A percentile compares a stretch with the other conserved stretches of the same genome.
Evolutionary conservation across 2,329 filamentous ascomycete species (phyloP).

Genomic region (Hawksworthiomyces lignivorus): DNA sequence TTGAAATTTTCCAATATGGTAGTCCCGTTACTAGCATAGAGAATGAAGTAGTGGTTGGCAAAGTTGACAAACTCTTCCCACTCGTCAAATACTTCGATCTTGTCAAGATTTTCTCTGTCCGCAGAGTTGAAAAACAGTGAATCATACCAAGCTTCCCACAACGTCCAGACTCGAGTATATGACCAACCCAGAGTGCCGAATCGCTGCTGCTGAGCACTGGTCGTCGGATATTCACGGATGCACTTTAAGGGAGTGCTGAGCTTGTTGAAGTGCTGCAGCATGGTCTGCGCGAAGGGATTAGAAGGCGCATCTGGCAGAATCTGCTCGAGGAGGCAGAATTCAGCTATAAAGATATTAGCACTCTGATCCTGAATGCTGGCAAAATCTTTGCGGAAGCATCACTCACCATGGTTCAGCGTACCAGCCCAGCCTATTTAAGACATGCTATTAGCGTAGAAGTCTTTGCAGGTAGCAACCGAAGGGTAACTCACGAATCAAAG

Average conservation of each 20-base stretch:
- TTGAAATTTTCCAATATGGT: not conserved
- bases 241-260: constrained; percentile 71
- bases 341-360: constrained; percentile 5
- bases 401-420: constrained; percentile 56
- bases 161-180: constrained; percentile 52
- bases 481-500: constrained; percentile 44
- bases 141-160: constrained; percentile 80
- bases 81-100: constrained; percentile 81
- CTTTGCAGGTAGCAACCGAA: not conserved
- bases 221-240: constrained; percentile 59
- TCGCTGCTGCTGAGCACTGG: constrained; percentile 57
- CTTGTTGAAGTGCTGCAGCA: constrained; percentile 78
- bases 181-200: constrained; percentile 65
- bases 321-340: constrained; percentile 84
- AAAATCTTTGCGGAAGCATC: too few relatives aligned
- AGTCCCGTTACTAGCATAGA: constrained; percentile 48
- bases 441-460: too few relatives aligned
- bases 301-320: constrained; percentile 68
- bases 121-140: constrained; percentile 53
- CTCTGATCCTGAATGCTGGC: too few relatives aligned
- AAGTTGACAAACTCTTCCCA: constrained; percentile 93
- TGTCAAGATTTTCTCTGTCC: constrained; percentile 56
- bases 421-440: constrained; percentile 55
- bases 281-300: constrained; percentile 80
- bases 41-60: constrained; percentile 73